phyloP scores from a whole-genome alignment of 805 yeast genomes.

The Lachancea sp. region DNA sequence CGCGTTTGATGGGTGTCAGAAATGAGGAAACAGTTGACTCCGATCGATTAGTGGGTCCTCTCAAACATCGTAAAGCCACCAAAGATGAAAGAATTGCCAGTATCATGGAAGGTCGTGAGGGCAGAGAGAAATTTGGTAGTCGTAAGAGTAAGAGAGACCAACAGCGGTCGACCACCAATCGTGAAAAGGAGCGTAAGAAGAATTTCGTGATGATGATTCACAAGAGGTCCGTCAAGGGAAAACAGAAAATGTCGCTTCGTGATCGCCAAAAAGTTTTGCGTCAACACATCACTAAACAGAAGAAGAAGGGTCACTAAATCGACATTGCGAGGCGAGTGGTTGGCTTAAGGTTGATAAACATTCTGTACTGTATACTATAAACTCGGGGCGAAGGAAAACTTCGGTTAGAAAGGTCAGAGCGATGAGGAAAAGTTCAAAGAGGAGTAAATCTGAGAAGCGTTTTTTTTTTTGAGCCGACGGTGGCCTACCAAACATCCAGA shows the following conservation, averaged over 20 bases:
- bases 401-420: too few species aligned
- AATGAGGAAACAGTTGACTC: constrained; percentile 88
- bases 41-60: constrained; percentile 64
- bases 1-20: constrained; percentile 60
- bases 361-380: background rate
- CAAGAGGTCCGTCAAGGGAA: constrained; percentile 89
- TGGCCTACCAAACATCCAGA: too few species aligned
- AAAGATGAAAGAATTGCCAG: constrained; percentile 87
- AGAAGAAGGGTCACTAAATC: constrained; percentile 65
- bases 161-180: constrained; percentile 85
- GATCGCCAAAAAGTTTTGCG: constrained; percentile 82
- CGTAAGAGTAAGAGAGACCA: constrained; percentile 72
- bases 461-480: too few species aligned
- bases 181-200: constrained; percentile 96
- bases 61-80: constrained; percentile 60
- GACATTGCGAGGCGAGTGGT: background rate
- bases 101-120: constrained; percentile 88
- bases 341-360: background rate
- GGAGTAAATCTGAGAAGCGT: too few species aligned
- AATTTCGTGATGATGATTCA: constrained; percentile 98
- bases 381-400: background rate
- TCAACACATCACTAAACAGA: constrained; percentile 86
- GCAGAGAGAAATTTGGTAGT: constrained; percentile 84
- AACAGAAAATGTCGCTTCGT: constrained; percentile 79
- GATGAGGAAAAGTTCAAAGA: background rate